Evolutionary conservation across 2,329 filamentous ascomycete species (phyloP).

Genomic region (Cephalotrichum gorgonifer): DNA sequence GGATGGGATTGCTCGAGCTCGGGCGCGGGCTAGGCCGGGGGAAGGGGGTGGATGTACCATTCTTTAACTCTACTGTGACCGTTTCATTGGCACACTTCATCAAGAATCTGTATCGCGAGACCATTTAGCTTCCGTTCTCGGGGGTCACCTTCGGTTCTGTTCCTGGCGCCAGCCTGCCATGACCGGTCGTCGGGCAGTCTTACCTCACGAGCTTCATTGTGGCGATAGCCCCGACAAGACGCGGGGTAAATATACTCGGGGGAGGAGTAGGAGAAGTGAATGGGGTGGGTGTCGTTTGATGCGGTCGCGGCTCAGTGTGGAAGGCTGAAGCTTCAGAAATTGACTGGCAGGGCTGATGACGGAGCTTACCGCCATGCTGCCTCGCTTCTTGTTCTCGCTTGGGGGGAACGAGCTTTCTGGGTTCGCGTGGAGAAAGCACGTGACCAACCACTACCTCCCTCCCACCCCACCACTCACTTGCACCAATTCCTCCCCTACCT

Average conservation of each 20-base stretch:
- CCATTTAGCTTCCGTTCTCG: conserved; percentile 2
- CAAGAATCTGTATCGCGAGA: conserved; percentile 59
- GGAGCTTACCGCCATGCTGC: conserved; percentile 4
- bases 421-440: neutral
- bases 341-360: conserved; percentile 1
- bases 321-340: conserved; percentile 5
- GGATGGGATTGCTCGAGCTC: neutral
- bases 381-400: neutral
- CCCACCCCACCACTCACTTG: neutral
- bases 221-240: conserved; percentile 16
- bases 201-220: conserved; percentile 97
- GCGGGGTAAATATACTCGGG: neutral
- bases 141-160: neutral
- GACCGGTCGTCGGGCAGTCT: conserved; percentile 9
- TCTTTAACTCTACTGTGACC: conserved; percentile 96
- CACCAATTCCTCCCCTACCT: neutral
- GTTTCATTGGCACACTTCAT: conserved; percentile 99
- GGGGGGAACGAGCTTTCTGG: neutral
- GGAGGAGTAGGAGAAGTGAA: neutral
- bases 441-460: neutral
- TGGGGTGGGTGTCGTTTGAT: neutral
- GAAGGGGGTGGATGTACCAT: conserved; percentile 51
- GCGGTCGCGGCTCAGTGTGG: neutral
- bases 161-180: neutral
- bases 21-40: too few species aligned